Conservation (phyloP, 805 yeast species). For the Osmozyma mogii region DNA sequence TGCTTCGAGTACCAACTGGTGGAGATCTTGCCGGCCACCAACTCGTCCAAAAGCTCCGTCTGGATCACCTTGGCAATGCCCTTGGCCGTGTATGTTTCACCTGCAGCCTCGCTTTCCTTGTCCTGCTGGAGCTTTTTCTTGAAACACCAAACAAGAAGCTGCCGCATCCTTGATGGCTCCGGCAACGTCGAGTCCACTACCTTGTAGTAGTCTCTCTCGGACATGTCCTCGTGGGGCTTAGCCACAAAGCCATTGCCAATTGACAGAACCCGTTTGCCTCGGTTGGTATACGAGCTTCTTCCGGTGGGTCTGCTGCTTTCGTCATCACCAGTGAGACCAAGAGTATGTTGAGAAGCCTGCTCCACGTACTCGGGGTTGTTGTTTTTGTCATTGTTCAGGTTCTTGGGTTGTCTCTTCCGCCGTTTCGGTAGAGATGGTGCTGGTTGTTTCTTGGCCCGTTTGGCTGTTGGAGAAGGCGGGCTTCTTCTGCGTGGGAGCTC, state of each 20-base stretch:
- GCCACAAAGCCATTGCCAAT: conserved; percentile 67
- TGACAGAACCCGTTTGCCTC: conserved; percentile 70
- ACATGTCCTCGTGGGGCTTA: conserved; percentile 57
- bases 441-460: no score
- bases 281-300: conserved; percentile 43
- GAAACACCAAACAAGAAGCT: conserved; percentile 60
- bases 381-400: no score
- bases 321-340: conserved; percentile 13
- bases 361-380: conserved; percentile 23
- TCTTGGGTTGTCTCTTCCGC: no score
- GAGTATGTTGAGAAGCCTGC: conserved; percentile 22
- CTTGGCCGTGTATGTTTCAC: conserved; percentile 35
- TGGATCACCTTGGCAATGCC: conserved; percentile 56
- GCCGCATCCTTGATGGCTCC: conserved; percentile 68
- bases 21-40: conserved; percentile 50
- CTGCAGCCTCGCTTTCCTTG: conserved; percentile 8
- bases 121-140: conserved; percentile 38
- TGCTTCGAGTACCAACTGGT: conserved; percentile 61
- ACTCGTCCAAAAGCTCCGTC: conserved; percentile 52
- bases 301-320: conserved; percentile 14
- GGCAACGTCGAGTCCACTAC: conserved; percentile 55
- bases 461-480: no score
- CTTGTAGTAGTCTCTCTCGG: conserved; percentile 48
- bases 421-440: no score
- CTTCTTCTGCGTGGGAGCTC: conserved; percentile 3